phyloP scores from a whole-genome alignment of 2,329 filamentous ascomycete species.

The Paracoccidioides lutzii region DNA sequence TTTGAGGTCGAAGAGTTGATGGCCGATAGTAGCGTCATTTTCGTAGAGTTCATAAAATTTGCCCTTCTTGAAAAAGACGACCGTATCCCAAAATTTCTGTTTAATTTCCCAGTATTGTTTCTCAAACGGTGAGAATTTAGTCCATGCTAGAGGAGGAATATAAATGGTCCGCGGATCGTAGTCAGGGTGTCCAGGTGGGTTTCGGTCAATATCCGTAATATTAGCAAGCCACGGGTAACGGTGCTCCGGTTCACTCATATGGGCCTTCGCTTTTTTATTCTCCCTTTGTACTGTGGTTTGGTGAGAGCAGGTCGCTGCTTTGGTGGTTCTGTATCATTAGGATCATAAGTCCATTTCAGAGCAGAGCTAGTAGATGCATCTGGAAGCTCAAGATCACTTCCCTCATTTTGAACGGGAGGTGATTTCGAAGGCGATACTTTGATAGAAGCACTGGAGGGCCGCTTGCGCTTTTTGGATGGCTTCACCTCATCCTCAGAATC shows the following conservation, averaged over 20 bases:
- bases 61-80: constrained; percentile 99
- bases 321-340: constrained; percentile 42
- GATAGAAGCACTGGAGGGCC: constrained; percentile 37
- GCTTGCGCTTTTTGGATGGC: constrained; percentile 60
- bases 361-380: constrained; percentile 55
- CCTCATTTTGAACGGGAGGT: constrained; percentile 38
- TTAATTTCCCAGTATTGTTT: constrained; percentile 99
- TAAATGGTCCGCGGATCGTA: constrained; percentile 87
- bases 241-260: constrained; percentile 69
- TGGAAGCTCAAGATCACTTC: constrained; percentile 42
- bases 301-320: constrained; percentile 33
- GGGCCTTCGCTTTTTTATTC: constrained; percentile 50
- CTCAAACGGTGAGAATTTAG: constrained; percentile 82
- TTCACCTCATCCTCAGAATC: constrained; percentile 65
- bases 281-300: constrained; percentile 14
- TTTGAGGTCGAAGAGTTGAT: constrained; percentile 94
- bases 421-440: constrained; percentile 26
- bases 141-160: constrained; percentile 68
- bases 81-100: constrained; percentile 90
- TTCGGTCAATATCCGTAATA: constrained; percentile 68
- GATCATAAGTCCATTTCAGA: constrained; percentile 67
- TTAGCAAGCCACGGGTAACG: constrained; percentile 86
- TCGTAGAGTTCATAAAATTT: constrained; percentile 99
- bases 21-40: constrained; percentile 89
- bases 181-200: constrained; percentile 66